Evolutionary conservation across 129 eudicot genomes (phyloP), one percentile per base, ranked within the genome.

Genomic region (Centella asiatica): DNA sequence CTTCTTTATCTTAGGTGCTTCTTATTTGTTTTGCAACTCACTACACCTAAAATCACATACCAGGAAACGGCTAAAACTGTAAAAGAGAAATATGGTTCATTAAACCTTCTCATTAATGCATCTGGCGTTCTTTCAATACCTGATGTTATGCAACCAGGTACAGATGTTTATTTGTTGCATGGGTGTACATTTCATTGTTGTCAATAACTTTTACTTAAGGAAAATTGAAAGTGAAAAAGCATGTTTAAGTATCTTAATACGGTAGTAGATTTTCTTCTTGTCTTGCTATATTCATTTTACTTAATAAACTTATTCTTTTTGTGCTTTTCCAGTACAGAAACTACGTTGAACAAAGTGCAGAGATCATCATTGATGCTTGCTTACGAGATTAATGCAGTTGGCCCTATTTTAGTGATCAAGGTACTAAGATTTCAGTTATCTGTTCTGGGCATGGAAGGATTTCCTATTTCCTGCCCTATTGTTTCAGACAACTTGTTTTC

Each of bases 311-410:
- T 63, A 23, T 27, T 51, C 44, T 45, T 29, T 32, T 74, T 46
- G 51, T n/a, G n/a, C 37, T 57, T 66, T 64, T 69, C 74, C 76
- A 74, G 72, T 77, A 65, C 86, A 92, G 99, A 92, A 80, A 92
- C 99, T 52, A 84, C 99, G 31, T 70, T 92, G 81, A 80, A 45
- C 74, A 92, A 92, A 75, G 78, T 92, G 55, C 81, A 92, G 65
- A 82, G 77, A 68, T 73, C 90, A 22, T 80, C 99, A 0, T 74
- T 92, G 78, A 59, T 92, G 72, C 95, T 81, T 71, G 76, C 95
- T 34, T 92, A 92, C 60, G 99, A 92, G 72, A 73, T 92, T 65
- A 92, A 87, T 69, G 92, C 99, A 19, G 92, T 92, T 60, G 99
- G 96, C 33, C 99, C 96, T 52, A 73, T 85, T 57, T 71, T 92